A percentile compares a stretch with the other conserved stretches of the same genome.
Conservation (phyloP, 2,329 filamentous ascomycete genomes). For the Fusarium compactum region DNA sequence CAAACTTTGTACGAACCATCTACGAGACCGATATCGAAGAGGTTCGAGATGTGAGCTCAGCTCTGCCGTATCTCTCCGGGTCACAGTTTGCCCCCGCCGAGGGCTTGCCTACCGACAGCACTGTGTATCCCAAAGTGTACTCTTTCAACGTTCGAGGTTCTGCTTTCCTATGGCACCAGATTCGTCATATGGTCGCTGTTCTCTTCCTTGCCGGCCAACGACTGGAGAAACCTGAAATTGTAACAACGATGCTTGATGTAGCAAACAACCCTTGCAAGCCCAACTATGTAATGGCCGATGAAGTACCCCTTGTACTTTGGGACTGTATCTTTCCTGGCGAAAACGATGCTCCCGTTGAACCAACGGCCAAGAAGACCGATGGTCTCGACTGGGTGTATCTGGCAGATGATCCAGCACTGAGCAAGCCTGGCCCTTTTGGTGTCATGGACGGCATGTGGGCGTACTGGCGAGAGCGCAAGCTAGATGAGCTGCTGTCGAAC, state of each 20-base stretch:
- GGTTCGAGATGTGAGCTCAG: constrained; percentile 66
- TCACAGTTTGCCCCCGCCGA: constrained; percentile 52
- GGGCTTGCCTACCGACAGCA: constrained; percentile 10
- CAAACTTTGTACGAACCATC: constrained; percentile 83
- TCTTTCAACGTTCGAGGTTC: constrained; percentile 89
- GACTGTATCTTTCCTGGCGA: constrained; percentile 85
- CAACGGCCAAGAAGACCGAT: constrained; percentile 59
- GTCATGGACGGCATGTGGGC: constrained; percentile 84
- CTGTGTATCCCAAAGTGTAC: constrained; percentile 75
- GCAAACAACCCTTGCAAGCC: constrained; percentile 79
- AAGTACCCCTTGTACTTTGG: constrained; percentile 93
- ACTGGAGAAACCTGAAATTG: constrained; percentile 79
- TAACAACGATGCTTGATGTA: constrained; percentile 81
- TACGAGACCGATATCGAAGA: constrained; percentile 83
- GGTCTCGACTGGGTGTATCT: constrained; percentile 82
- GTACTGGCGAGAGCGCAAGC: constrained; percentile 84
- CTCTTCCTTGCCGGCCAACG: constrained; percentile 94
- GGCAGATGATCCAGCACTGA: constrained; percentile 71
- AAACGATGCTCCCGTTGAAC: constrained; percentile 51
- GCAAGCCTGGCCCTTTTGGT: constrained; percentile 73
- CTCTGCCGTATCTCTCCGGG: constrained; percentile 66
- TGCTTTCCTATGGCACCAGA: constrained; percentile 98
- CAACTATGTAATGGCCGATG: constrained; percentile 89
- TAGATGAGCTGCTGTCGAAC: constrained; percentile 87
- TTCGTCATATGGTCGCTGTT: constrained; percentile 91